A percentile compares a stretch with the other conserved stretches of the same genome.
Conservation (phyloP, 108 stramenopile species). For the Schizochytrium sp. region DNA sequence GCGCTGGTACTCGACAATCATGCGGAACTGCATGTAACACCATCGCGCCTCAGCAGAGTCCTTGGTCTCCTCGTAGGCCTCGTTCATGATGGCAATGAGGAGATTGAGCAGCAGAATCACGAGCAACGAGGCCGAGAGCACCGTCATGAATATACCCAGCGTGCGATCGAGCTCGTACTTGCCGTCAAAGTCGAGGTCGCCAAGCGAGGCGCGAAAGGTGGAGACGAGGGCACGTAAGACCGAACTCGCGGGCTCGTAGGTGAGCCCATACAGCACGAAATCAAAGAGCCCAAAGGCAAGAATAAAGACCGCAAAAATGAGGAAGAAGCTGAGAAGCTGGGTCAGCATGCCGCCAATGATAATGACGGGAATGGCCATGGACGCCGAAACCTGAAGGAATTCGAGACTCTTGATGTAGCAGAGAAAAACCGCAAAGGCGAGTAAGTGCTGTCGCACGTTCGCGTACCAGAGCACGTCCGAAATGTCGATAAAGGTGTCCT, state of each 20-base stretch:
- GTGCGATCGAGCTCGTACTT: neutral
- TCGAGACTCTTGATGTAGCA: slow-evolving; percentile 13
- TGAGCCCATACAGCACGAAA: neutral
- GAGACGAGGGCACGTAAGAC: neutral
- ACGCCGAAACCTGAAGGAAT: neutral
- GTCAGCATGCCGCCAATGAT: neutral
- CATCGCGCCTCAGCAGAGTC: neutral
- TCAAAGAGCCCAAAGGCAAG: slow-evolving; percentile 10
- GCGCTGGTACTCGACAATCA: neutral
- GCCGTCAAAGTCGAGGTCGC: slow-evolving; percentile 8
- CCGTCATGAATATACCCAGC: neutral
- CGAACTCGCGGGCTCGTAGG: neutral
- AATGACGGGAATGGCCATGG: slow-evolving; percentile 2
- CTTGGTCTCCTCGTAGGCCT: slow-evolving; percentile 17
- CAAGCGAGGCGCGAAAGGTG: neutral
- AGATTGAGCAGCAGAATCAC: slow-evolving; percentile 14
- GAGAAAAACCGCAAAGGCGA: neutral
- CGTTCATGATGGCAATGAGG: slow-evolving; percentile 17
- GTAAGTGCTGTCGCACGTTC: neutral
- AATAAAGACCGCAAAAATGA: neutral
- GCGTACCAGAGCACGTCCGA: neutral
- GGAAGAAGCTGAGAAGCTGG: slow-evolving; percentile 4
- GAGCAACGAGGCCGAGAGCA: neutral
- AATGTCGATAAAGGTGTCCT: neutral
- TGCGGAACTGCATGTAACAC: slow-evolving; percentile 19